Evolutionary conservation across 2,329 filamentous ascomycete genomes (phyloP).

Genomic region (Hypomyces rosellus): DNA sequence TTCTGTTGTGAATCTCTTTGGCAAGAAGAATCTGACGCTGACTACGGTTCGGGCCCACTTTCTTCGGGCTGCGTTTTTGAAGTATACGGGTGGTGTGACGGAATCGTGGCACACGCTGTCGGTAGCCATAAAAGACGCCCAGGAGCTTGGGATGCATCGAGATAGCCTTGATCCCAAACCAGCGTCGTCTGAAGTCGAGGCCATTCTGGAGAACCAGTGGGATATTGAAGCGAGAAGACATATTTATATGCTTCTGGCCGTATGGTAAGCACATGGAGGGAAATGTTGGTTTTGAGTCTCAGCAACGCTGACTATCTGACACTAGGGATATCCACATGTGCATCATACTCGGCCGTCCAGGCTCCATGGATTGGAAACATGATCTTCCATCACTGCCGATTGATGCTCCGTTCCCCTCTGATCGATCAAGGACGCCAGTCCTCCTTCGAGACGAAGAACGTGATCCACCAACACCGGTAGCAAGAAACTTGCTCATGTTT

Average conservation of each 20-base stretch:
- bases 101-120: slow-evolving; percentile 55
- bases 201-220: slow-evolving; percentile 52
- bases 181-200: slow-evolving; percentile 38
- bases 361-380: slow-evolving; percentile 45
- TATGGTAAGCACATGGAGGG: slow-evolving; percentile 23
- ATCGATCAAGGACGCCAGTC: slow-evolving; percentile 42
- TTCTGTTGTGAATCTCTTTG: slow-evolving; percentile 47
- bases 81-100: slow-evolving; percentile 52
- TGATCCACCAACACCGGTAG: slow-evolving; percentile 52
- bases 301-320: no score
- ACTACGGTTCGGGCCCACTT: slow-evolving; percentile 54
- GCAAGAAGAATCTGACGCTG: slow-evolving; percentile 50
- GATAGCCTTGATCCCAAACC: slow-evolving; percentile 47
- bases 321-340: slow-evolving; percentile 50
- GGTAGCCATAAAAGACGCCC: slow-evolving; percentile 53
- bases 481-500: slow-evolving; percentile 45
- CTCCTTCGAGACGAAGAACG: slow-evolving; percentile 36
- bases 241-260: slow-evolving; percentile 49
- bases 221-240: slow-evolving; percentile 48
- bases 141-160: slow-evolving; percentile 55
- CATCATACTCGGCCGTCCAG: slow-evolving; percentile 48
- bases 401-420: slow-evolving; percentile 44
- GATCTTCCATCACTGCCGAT: slow-evolving; percentile 44
- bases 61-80: slow-evolving; percentile 49
- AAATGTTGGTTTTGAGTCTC: neutral